phyloP scores from a whole-genome alignment of 2,329 filamentous ascomycete genomes.

The Cucurbitaria berberidis region DNA sequence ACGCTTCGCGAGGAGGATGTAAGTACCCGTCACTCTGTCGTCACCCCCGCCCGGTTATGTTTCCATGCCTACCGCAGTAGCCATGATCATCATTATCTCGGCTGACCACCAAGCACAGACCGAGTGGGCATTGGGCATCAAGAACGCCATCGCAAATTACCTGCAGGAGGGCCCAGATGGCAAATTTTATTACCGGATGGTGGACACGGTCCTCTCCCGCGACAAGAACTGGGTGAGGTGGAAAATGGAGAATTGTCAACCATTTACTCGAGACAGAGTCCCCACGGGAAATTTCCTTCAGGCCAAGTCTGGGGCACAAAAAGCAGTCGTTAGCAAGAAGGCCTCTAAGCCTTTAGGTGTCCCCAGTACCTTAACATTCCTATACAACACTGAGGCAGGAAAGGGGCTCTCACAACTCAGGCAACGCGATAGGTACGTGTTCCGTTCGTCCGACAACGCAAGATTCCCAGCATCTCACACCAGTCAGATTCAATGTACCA shows the following conservation, averaged over 20 bases:
- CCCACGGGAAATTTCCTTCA: conserved; percentile 71
- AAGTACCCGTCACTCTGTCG: conserved; percentile 49
- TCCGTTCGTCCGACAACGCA: conserved; percentile 34
- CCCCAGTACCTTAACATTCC: conserved; percentile 62
- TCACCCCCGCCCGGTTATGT: conserved; percentile 21
- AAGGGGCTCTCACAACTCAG: conserved; percentile 74
- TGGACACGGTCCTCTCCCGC: conserved; percentile 91
- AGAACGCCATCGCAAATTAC: conserved; percentile 79
- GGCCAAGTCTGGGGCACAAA: conserved; percentile 70
- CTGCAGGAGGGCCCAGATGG: conserved; percentile 81
- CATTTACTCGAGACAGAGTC: conserved; percentile 79
- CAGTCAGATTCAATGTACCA: conserved; percentile 69
- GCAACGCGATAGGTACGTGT: conserved; percentile 59
- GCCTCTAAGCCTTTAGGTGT: conserved; percentile 58
- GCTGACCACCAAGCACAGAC: conserved; percentile 60
- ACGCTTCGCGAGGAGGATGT: conserved; percentile 82
- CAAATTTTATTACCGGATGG: conserved; percentile 93
- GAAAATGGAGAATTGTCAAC: conserved; percentile 93
- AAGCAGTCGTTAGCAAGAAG: conserved; percentile 72
- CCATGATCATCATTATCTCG: conserved; percentile 34
- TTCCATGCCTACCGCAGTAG: conserved; percentile 20
- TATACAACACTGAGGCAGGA: conserved; percentile 69
- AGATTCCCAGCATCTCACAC: conserved; percentile 30
- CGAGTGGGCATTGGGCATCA: conserved; percentile 83
- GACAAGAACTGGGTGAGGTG: conserved; percentile 99